Evolutionary conservation across 139 green algal species (phyloP).

Genomic region (Chara braunii): DNA sequence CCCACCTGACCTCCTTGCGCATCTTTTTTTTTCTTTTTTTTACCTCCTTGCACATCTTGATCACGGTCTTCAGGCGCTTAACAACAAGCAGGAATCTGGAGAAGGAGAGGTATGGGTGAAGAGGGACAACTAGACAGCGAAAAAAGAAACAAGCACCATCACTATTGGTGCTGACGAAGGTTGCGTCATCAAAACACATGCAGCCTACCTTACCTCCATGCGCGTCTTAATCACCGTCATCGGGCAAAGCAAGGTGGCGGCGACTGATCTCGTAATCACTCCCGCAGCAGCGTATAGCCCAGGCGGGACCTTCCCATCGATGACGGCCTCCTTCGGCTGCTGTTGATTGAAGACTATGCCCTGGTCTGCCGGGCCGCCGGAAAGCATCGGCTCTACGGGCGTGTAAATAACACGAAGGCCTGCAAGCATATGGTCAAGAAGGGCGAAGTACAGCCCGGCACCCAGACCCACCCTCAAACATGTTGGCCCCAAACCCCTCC

Average conservation of each 20-base stretch:
- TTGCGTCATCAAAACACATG: no score
- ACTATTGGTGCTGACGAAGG: no score
- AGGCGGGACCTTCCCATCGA: not conserved
- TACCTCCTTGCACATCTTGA: no score
- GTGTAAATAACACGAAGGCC: no score
- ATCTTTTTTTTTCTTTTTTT: no score
- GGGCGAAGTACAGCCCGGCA: conserved; percentile 42
- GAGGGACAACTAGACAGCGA: no score
- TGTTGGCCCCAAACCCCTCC: conserved; percentile 38
- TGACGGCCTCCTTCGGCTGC: not conserved
- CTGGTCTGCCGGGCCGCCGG: not conserved
- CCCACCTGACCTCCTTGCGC: no score
- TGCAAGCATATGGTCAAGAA: conserved; percentile 27
- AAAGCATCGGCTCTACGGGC: no score
- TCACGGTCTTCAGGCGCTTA: no score
- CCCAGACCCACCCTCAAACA: conserved; percentile 35
- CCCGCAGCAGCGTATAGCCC: conserved; percentile 13
- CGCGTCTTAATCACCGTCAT: conserved; percentile 92
- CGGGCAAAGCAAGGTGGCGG: conserved; percentile 68
- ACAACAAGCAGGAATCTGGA: no score
- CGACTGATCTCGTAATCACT: conserved; percentile 52
- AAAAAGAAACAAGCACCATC: no score
- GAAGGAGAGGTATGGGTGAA: no score
- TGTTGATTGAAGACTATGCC: conserved; percentile 12
- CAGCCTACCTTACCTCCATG: conserved; percentile 84